Evolutionary conservation across 176 grass and related monocot species (phyloP).

Genomic region (Eragrostis nindensis): DNA sequence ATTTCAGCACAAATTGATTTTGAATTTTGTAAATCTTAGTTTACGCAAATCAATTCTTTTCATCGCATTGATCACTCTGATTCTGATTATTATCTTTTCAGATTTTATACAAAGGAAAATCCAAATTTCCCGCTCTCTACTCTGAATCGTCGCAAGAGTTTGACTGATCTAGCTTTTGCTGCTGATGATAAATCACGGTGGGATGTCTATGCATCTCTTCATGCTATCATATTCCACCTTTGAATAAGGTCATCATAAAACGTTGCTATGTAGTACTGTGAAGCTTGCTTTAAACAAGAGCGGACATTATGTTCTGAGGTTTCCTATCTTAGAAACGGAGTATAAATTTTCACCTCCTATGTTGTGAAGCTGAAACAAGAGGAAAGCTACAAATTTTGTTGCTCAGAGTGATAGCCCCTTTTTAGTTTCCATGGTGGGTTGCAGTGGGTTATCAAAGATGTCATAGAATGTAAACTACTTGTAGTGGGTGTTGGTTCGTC

Average conservation of each 20-base stretch:
- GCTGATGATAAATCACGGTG: constrained; percentile 83
- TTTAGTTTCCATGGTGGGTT: constrained; percentile 6
- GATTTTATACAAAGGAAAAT: constrained; percentile 76
- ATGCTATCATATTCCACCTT: background rate
- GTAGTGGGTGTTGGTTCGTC: background rate
- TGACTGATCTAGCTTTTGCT: constrained; percentile 82
- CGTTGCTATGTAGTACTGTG: constrained; percentile 17
- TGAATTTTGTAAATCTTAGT: background rate
- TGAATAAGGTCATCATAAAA: constrained; percentile 16
- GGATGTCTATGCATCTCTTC: constrained; percentile 16
- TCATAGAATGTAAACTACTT: constrained; percentile 9
- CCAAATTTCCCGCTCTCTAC: constrained; percentile 56
- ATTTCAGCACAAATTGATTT: background rate
- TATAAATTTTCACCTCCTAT: background rate
- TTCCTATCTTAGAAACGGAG: background rate
- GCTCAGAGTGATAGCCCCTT: background rate
- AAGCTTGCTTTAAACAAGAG: constrained; percentile 8
- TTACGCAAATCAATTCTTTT: background rate
- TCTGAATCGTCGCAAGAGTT: constrained; percentile 45
- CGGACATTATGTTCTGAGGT: background rate
- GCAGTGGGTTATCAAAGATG: background rate
- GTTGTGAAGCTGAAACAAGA: background rate
- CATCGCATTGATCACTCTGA: background rate
- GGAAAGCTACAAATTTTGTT: constrained; percentile 3
- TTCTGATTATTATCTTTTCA: constrained; percentile 37